A percentile compares a stretch with the other conserved stretches of the same genome.
These are phyloP conservation scores for Malus orientalis DNA, from an alignment of 306 rosid genomes.

Conservation along the genomic window DNA sequence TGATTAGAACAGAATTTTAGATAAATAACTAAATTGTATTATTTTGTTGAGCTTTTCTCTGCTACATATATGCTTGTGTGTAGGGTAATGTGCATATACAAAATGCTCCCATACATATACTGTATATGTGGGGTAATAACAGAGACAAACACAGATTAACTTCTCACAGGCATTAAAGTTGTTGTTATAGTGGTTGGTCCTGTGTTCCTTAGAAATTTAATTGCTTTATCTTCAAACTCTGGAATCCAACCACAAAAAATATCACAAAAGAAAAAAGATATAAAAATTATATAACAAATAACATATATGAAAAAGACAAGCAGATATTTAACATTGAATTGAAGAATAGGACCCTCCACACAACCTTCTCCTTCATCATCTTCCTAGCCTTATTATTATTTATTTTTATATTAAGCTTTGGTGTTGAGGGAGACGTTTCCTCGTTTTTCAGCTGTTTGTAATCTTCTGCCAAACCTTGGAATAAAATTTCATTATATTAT, in stretches of 20 bases:
- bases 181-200: slow-evolving; percentile 77
- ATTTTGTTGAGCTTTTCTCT: neutral
- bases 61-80: neutral
- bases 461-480: slow-evolving; percentile 47
- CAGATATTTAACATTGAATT: slow-evolving; percentile 71
- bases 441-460: slow-evolving; percentile 63
- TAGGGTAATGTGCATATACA: neutral
- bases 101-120: neutral
- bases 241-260: slow-evolving; percentile 77
- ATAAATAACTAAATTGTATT: neutral
- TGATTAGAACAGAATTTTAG: neutral
- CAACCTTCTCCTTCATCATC: slow-evolving; percentile 26
- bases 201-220: slow-evolving; percentile 54
- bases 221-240: slow-evolving; percentile 79
- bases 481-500: slow-evolving; percentile 18
- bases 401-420: slow-evolving; percentile 26
- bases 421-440: slow-evolving; percentile 83
- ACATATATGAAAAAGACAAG: slow-evolving; percentile 72
- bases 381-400: neutral
- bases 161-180: slow-evolving; percentile 51
- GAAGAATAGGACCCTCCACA: slow-evolving; percentile 50
- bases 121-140: slow-evolving; percentile 4
- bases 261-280: slow-evolving; percentile 26
- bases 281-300: neutral
- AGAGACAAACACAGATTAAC: slow-evolving; percentile 19